A percentile compares a stretch with the other conserved stretches of the same genome.
Conservation (phyloP, 2,329 filamentous ascomycete genomes). For the Curvularia eragrostidis region DNA sequence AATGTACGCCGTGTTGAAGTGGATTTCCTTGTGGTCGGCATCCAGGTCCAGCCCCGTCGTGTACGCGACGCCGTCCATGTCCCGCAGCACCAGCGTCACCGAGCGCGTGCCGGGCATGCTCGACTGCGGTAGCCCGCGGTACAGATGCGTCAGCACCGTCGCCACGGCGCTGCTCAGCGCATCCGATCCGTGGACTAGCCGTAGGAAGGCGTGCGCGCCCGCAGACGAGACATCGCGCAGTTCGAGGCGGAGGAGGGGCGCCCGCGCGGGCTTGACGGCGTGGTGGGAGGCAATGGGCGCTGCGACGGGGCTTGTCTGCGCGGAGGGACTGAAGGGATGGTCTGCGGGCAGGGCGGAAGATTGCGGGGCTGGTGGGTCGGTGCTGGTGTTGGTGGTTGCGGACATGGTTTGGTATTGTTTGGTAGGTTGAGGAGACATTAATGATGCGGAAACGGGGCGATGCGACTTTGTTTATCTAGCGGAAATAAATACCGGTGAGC, state of each 20-base stretch:
- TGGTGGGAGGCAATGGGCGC: constrained; percentile 3
- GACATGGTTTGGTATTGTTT: constrained; percentile 50
- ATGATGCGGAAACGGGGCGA: background rate
- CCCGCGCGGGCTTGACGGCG: constrained; percentile 41
- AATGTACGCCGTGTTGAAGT: constrained; percentile 82
- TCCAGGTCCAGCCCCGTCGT: constrained; percentile 82
- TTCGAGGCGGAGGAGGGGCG: constrained; percentile 56
- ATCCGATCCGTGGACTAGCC: constrained; percentile 65
- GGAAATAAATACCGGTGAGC: background rate
- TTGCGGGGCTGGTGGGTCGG: constrained; percentile 35
- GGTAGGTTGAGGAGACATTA: constrained; percentile 31
- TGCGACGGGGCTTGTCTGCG: background rate
- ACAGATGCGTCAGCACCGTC: constrained; percentile 75
- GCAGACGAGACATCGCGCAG: constrained; percentile 60
- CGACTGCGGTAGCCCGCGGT: constrained; percentile 51
- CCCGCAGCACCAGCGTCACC: constrained; percentile 80
- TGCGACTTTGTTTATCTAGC: background rate
- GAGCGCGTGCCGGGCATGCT: constrained; percentile 73
- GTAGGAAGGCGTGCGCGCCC: constrained; percentile 72
- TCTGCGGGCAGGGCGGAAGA: constrained; percentile 37
- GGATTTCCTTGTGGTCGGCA: constrained; percentile 88
- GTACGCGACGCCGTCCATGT: constrained; percentile 87
- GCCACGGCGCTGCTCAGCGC: constrained; percentile 69
- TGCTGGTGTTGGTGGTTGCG: constrained; percentile 21
- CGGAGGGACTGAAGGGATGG: constrained; percentile 14